Conservation (phyloP, 805 yeast genomes). For the Candida silvatica region DNA sequence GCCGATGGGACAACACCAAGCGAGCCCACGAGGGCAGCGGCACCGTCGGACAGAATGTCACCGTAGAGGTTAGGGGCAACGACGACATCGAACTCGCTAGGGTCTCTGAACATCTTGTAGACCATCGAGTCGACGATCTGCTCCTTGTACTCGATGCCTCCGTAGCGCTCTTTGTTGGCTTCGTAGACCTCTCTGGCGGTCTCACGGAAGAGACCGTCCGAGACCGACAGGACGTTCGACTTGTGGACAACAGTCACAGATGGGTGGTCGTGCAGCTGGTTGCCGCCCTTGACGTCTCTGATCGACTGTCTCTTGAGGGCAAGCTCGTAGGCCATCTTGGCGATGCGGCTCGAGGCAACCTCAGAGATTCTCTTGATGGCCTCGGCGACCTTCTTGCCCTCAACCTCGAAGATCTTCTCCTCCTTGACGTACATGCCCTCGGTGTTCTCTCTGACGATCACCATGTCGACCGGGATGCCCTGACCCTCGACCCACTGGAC, state of each 20-base stretch:
- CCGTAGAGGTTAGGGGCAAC: constrained; percentile 99
- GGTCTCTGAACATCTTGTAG: constrained; percentile 97
- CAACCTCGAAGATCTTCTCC: constrained; percentile 67
- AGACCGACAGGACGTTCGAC: constrained; percentile 84
- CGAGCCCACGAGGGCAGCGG: constrained; percentile 96
- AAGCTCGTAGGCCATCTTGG: constrained; percentile 84
- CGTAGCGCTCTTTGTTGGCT: constrained; percentile 48
- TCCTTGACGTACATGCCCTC: constrained; percentile 96
- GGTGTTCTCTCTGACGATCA: constrained; percentile 96
- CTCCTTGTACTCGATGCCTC: constrained; percentile 66
- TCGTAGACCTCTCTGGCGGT: constrained; percentile 56
- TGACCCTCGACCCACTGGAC: constrained; percentile 86
- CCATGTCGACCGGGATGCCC: constrained; percentile 91
- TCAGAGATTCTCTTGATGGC: constrained; percentile 96
- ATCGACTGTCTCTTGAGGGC: constrained; percentile 84
- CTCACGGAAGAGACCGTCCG: constrained; percentile 96
- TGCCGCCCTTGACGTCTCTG: constrained; percentile 49
- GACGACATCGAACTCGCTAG: constrained; percentile 93
- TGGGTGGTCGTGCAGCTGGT: constrained; percentile 45
- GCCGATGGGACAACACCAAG: constrained; percentile 98
- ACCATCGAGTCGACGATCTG: constrained; percentile 99
- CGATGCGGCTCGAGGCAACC: constrained; percentile 76
- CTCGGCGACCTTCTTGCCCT: constrained; percentile 89
- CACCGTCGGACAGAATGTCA: constrained; percentile 94
- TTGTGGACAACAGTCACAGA: constrained; percentile 91